Conservation (phyloP, 768 basidiomycete species). For the Tulasnella sp. region DNA sequence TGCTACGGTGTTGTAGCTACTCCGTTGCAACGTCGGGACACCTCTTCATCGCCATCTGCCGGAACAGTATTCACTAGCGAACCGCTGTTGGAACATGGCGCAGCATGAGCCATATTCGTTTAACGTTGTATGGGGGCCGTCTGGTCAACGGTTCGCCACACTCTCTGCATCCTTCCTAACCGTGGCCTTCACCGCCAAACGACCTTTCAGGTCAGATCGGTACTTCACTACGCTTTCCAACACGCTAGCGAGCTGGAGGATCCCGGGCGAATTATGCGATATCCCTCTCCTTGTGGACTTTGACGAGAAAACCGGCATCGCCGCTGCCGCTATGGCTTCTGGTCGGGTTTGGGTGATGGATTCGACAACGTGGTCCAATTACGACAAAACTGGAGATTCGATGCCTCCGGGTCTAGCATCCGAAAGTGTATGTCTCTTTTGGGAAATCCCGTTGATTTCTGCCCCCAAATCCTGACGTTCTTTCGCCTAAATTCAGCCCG, state of each 20-base stretch:
- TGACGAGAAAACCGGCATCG: background rate
- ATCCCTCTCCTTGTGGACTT: background rate
- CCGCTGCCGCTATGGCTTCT: background rate
- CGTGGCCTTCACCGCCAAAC: background rate
- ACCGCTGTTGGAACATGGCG: background rate
- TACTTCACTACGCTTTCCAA: background rate
- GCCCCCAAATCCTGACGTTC: background rate
- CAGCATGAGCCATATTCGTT: background rate
- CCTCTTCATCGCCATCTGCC: background rate
- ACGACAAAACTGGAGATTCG: background rate
- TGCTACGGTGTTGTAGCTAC: background rate
- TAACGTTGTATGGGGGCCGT: background rate
- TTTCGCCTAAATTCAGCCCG: background rate
- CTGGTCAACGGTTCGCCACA: background rate
- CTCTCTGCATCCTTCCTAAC: background rate
- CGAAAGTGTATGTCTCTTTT: background rate
- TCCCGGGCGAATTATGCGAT: background rate
- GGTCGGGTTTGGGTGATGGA: background rate
- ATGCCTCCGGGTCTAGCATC: background rate
- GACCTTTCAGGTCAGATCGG: background rate
- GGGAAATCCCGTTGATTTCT: background rate
- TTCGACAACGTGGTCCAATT: background rate
- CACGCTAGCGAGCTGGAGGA: background rate
- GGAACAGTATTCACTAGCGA: background rate
- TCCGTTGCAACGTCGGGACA: background rate